Conservation (phyloP, 2,329 filamentous ascomycete genomes). For the Fusarium beomiforme region DNA sequence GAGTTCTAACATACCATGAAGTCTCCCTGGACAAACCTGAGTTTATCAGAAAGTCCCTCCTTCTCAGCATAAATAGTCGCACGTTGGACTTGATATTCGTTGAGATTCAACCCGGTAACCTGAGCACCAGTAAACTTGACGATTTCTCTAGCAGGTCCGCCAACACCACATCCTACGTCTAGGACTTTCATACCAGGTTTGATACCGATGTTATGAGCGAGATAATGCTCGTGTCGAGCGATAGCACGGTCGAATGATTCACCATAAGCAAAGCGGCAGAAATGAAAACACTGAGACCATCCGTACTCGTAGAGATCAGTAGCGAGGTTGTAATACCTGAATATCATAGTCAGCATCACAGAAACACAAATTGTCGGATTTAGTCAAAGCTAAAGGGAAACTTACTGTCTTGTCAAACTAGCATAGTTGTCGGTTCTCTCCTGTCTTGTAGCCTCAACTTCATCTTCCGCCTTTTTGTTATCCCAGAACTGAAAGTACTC, state of each 20-base stretch:
- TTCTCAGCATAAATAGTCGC: conserved; percentile 82
- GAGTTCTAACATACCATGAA: conserved; percentile 74
- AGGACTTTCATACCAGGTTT: conserved; percentile 84
- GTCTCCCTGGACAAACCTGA: conserved; percentile 91
- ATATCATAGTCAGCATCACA: not conserved
- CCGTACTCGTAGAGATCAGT: conserved; percentile 95
- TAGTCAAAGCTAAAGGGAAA: conserved; percentile 1
- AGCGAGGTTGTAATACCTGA: conserved; percentile 89
- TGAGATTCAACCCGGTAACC: conserved; percentile 92
- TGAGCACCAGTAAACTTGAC: conserved; percentile 90
- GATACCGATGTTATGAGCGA: conserved; percentile 85
- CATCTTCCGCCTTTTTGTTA: conserved; percentile 76
- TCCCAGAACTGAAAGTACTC: conserved; percentile 95
- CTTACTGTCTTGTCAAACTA: conserved; percentile 85
- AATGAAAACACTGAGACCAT: conserved; percentile 94
- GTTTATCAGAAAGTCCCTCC: conserved; percentile 80
- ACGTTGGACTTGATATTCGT: conserved; percentile 95
- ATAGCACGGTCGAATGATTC: conserved; percentile 90
- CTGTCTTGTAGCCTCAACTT: conserved; percentile 76
- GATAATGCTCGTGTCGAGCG: conserved; percentile 94
- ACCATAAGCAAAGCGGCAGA: conserved; percentile 87
- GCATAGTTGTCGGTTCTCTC: conserved; percentile 85
- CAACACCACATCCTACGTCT: conserved; percentile 95
- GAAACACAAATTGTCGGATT: no score
- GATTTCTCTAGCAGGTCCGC: conserved; percentile 92